Percentiles rank a stretch among this genome's conserved stretches.
Conservation (phyloP, 257 asterid genomes). For the Prunella vulgaris region DNA sequence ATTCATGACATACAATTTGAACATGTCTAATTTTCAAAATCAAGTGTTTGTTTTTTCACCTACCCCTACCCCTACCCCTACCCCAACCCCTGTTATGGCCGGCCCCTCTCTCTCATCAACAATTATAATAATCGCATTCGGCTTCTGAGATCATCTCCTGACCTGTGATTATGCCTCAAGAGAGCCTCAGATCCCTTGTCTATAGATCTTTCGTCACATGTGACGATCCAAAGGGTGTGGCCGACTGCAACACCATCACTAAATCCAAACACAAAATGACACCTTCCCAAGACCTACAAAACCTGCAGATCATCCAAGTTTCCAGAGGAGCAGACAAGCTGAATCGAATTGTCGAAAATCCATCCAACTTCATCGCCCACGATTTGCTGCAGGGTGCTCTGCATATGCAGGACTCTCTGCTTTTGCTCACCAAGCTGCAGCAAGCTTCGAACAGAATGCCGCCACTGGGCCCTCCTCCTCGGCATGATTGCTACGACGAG, state of each 20-base stretch:
- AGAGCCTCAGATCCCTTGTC: conserved; percentile 50
- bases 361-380: conserved; percentile 40
- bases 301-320: conserved; percentile 47
- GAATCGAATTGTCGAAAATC: conserved; percentile 34
- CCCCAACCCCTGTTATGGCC: too few species aligned
- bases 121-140: background rate
- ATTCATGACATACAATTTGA: conserved; percentile 6
- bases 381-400: conserved; percentile 67
- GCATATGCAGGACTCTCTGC: conserved; percentile 56
- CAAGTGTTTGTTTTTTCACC: background rate
- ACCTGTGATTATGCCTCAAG: conserved; percentile 54
- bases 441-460: conserved; percentile 41
- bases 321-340: conserved; percentile 54
- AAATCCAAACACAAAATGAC: conserved; percentile 31
- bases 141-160: background rate
- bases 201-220: conserved; percentile 70
- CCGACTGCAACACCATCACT: conserved; percentile 47
- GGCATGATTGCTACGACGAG: conserved; percentile 65
- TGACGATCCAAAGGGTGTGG: conserved; percentile 70
- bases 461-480: background rate
- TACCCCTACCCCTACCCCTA: too few species aligned
- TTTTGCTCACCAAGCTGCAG: conserved; percentile 55
- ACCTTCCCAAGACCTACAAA: conserved; percentile 13
- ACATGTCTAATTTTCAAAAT: conserved; percentile 13
- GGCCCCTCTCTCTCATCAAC: background rate